Base-by-base conservation (phyloP, 805 yeast genomes). In the Wickerhamomyces chambardii region DNA sequence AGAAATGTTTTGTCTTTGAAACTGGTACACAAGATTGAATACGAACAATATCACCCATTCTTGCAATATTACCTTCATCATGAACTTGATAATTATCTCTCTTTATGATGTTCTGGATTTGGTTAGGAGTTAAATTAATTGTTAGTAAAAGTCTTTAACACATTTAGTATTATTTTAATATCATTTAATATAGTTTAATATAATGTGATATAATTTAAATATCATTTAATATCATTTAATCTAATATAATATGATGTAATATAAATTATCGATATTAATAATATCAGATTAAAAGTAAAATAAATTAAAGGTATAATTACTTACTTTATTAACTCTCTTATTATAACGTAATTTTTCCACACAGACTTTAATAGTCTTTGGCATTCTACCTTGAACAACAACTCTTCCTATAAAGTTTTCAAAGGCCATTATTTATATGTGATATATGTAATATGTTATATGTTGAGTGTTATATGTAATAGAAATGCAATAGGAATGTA, bases 41-140 rank as follows among this genome's bases (percentile, higher is more conserved):
- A 59, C 97, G 76, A 14, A 92, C 97, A 42, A 90, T 66, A 63
- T 90, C 98, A 31, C 98, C 98, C 56, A 87, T 95, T 54, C 87
- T 80, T 48, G 96, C 84, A 35, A 86, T 70, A 51, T 84, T 79
- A 21, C 84, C 86, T 63, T 90, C 96, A 57, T 90, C 98, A 58
- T 90, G 98, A 15, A 87, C 97, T 40, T 90, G 63, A 57, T 75
- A 87, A 51, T 85, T 94, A 50, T 82, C 84, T 64, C 87, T 75
- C 50, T 73, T 77, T 50, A 83, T 63, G 46, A 84, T 68, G 45
- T 84, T 85, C 61, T 66, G 10, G 10, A 14, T 24, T 19, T 19
- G 6, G 9, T 6, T 6, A 19, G 9, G 9, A 19, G 9, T 19
- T 19, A 19, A 19, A 19, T 6, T 19, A 19, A 19, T 19, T 19